These are phyloP conservation scores for Fraxinus latifolia DNA, from an alignment of 305 asterid species.

Conservation along the genomic window DNA sequence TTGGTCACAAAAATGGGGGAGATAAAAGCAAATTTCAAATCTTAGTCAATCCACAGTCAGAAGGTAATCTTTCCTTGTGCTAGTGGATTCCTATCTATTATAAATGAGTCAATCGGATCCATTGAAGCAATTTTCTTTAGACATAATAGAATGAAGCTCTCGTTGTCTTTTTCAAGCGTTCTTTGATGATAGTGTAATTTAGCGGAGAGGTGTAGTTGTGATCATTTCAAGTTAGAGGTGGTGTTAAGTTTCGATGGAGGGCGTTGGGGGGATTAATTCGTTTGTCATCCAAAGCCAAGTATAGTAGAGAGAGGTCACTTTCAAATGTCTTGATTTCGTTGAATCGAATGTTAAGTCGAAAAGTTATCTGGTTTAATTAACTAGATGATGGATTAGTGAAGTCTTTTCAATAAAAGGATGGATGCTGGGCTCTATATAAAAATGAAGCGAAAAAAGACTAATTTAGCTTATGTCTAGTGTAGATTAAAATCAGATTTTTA, in stretches of 20 bases:
- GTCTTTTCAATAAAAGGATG: neutral
- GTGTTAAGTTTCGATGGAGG: neutral
- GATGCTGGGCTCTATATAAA: neutral
- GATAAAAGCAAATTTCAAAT: neutral
- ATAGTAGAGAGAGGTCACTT: neutral
- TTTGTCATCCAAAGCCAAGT: neutral
- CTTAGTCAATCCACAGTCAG: neutral
- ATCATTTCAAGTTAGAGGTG: neutral
- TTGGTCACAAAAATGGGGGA: neutral
- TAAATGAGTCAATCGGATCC: neutral
- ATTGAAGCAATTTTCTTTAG: neutral
- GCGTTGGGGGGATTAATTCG: neutral
- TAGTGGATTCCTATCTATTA: neutral
- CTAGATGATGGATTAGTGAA: neutral
- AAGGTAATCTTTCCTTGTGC: neutral
- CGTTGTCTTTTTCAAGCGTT: neutral
- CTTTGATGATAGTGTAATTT: neutral
- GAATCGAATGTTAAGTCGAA: neutral
- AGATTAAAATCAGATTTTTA: neutral
- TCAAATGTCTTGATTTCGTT: neutral
- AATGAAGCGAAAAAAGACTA: neutral
- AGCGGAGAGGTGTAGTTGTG: neutral
- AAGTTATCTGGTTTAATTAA: neutral
- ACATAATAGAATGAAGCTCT: neutral
- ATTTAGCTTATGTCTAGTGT: neutral